Conservation (phyloP, 805 yeast species). For the Saccharomyces eubayanus region DNA sequence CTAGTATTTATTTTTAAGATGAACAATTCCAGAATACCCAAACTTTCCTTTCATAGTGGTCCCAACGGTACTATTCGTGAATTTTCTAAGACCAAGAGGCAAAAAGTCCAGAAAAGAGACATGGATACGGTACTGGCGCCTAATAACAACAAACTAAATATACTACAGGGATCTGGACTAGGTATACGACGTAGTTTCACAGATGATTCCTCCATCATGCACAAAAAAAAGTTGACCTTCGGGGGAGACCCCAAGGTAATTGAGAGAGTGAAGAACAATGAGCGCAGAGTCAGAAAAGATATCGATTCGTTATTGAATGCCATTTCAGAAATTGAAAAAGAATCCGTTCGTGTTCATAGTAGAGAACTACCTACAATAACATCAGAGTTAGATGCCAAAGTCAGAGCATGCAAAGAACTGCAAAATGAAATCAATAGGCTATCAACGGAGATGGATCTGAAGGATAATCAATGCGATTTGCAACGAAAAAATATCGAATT, state of each 20-base stretch:
- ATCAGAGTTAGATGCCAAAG: constrained; percentile 20
- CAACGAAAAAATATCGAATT: constrained; percentile 14
- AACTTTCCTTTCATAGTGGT: not conserved
- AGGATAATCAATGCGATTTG: constrained; percentile 15
- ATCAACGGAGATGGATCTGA: constrained; percentile 12
- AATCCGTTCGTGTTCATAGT: constrained; percentile 13
- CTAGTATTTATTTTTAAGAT: not conserved
- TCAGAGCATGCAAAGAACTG: constrained; percentile 15
- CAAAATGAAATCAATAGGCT: constrained; percentile 15
- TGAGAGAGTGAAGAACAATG: constrained; percentile 27
- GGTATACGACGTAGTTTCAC: not conserved
- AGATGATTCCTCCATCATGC: not conserved
- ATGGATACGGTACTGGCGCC: not conserved
- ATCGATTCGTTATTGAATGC: constrained; percentile 22
- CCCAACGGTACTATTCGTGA: not conserved
- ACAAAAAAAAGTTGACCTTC: not conserved
- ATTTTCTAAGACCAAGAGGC: not conserved
- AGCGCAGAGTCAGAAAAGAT: constrained; percentile 26
- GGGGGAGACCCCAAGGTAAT: constrained; percentile 26
- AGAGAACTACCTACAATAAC: constrained; percentile 19
- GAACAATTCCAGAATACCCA: not conserved
- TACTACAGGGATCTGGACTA: not conserved
- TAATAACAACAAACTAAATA: not conserved
- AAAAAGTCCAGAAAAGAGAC: not conserved
- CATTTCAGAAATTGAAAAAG: constrained; percentile 23